Evolutionary conservation across 1,139 yeast genomes (phyloP).

Genomic region (Kodamaea anthophila): DNA sequence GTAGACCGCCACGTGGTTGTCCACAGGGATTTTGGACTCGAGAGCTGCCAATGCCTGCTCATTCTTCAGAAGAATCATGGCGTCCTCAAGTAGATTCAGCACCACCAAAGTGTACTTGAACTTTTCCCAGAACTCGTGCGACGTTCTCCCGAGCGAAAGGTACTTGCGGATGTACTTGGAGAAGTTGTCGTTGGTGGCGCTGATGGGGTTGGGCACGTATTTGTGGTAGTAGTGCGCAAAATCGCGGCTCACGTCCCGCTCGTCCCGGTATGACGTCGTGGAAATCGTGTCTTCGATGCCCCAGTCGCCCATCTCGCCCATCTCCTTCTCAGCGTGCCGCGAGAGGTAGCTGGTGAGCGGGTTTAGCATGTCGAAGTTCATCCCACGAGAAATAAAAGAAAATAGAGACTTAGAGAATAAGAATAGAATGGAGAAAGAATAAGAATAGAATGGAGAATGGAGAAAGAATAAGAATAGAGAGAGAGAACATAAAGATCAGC

Average conservation of each 20-base stretch:
- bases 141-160: slow-evolving; percentile 15
- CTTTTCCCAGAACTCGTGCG: slow-evolving; percentile 32
- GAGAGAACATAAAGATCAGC: no score
- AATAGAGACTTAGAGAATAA: no score
- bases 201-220: slow-evolving; percentile 7
- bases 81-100: slow-evolving; percentile 38
- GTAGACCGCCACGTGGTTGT: slow-evolving; percentile 6
- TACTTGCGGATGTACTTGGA: slow-evolving; percentile 25
- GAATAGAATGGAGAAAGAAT: no score
- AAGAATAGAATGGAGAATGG: no score
- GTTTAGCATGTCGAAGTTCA: slow-evolving; percentile 31
- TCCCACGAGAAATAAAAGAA: no score
- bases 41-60: slow-evolving; percentile 25
- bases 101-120: slow-evolving; percentile 37
- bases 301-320: slow-evolving; percentile 32
- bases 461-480: no score
- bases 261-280: slow-evolving; percentile 12
- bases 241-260: slow-evolving; percentile 8
- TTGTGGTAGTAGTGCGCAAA: slow-evolving; percentile 11
- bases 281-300: slow-evolving; percentile 30
- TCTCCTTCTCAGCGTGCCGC: slow-evolving; percentile 9
- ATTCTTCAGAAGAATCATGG: slow-evolving; percentile 40
- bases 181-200: slow-evolving; percentile 20
- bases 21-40: slow-evolving; percentile 2
- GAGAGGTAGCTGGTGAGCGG: slow-evolving; percentile 21